A percentile compares a stretch with the other conserved stretches of the same genome.
These are phyloP conservation scores for Zasmidium angulare DNA, from an alignment of 2,329 filamentous ascomycete genomes.

Conservation along the genomic window DNA sequence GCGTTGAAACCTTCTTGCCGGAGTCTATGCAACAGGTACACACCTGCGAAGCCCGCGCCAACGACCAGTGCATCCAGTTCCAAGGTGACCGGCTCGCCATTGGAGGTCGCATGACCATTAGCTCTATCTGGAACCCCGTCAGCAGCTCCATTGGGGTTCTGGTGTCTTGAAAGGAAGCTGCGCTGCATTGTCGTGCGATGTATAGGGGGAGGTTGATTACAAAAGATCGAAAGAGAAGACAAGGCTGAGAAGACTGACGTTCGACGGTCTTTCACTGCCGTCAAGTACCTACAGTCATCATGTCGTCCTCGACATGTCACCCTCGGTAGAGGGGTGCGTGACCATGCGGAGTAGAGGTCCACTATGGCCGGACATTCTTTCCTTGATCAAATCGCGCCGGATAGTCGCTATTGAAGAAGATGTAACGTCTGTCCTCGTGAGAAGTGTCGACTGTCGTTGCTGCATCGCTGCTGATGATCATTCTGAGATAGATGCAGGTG, in stretches of 20 bases:
- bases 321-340: neutral
- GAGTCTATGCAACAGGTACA: constrained; percentile 6
- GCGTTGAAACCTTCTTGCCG: constrained; percentile 23
- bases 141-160: neutral
- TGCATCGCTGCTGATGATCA: too few relatives aligned
- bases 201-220: neutral
- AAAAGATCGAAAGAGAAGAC: too few relatives aligned
- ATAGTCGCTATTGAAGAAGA: too few relatives aligned
- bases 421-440: too few relatives aligned
- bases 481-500: too few relatives aligned
- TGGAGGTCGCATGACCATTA: neutral
- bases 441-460: too few relatives aligned
- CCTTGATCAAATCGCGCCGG: too few relatives aligned
- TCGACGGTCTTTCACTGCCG: too few relatives aligned
- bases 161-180: neutral
- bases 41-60: constrained; percentile 21
- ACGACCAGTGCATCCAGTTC: constrained; percentile 9
- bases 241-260: too few relatives aligned
- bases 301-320: neutral
- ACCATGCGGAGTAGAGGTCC: neutral
- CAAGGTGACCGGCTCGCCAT: neutral
- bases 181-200: too few relatives aligned
- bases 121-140: neutral
- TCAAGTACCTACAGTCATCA: neutral
- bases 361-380: too few relatives aligned